A percentile compares a stretch with the other conserved stretches of the same genome.
These are phyloP conservation scores for Fusarium sp. DNA, from an alignment of 2,329 filamentous ascomycete genomes.

Conservation along the genomic window DNA sequence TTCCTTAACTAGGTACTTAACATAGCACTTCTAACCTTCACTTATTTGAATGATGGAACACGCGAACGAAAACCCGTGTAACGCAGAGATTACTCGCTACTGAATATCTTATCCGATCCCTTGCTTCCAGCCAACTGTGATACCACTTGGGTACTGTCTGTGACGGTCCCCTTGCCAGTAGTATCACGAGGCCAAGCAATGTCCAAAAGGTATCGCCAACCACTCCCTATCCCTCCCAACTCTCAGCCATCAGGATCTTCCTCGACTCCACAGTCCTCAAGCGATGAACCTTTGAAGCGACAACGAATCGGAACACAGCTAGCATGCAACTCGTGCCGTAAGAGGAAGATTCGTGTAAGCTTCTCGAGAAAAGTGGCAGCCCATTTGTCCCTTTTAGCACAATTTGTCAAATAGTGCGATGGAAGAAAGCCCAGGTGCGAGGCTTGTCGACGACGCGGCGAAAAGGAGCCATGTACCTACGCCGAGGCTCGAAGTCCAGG, in stretches of 20 bases:
- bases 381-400: background rate
- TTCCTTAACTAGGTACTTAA: background rate
- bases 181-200: background rate
- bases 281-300: slow-evolving; percentile 15
- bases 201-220: slow-evolving; percentile 27
- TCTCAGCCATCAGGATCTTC: slow-evolving; percentile 9
- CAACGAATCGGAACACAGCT: slow-evolving; percentile 15
- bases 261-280: background rate
- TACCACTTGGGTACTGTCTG: background rate
- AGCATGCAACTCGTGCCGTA: slow-evolving; percentile 14
- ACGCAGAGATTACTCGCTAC: background rate
- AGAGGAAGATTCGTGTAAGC: slow-evolving; percentile 22
- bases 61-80: background rate
- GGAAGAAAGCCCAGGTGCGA: slow-evolving; percentile 8
- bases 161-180: background rate
- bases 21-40: background rate
- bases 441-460: slow-evolving; percentile 12
- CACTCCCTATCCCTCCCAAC: slow-evolving; percentile 10
- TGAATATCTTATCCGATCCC: background rate
- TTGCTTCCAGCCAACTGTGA: background rate
- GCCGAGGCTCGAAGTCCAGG: background rate
- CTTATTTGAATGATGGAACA: background rate
- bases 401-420: background rate
- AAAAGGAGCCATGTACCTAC: slow-evolving; percentile 3
- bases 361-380: too few species aligned